Evolutionary conservation across 164 flowering plant genomes (phyloP).

Genomic region (Macadamia integrifolia): DNA sequence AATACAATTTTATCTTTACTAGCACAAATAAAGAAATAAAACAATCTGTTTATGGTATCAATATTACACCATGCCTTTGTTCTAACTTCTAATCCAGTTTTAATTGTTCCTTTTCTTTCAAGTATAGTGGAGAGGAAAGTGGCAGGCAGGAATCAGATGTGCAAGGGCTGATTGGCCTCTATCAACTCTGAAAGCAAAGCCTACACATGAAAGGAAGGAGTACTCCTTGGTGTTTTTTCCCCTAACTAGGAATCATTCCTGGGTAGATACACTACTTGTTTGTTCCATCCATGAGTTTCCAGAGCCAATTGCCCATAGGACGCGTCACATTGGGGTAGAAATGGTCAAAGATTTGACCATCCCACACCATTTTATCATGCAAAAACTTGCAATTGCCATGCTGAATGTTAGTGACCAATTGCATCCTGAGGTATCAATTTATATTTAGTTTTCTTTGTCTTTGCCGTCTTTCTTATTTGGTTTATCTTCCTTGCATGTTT

Average conservation of each 20-base stretch:
- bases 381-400: conserved; percentile 71
- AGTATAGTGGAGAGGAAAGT: conserved; percentile 88
- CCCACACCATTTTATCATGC: conserved; percentile 77
- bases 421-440: conserved; percentile 56
- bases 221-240: conserved; percentile 83
- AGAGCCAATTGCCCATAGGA: conserved; percentile 66
- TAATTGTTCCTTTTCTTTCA: conserved; percentile 18
- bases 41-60: background rate
- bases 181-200: conserved; percentile 71
- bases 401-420: conserved; percentile 68
- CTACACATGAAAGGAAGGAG: conserved; percentile 76
- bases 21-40: too few species aligned
- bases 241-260: conserved; percentile 67
- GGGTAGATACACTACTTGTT: conserved; percentile 81
- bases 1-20: too few species aligned
- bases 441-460: background rate
- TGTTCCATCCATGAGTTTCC: conserved; percentile 71
- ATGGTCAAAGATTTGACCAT: conserved; percentile 74
- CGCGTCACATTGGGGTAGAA: conserved; percentile 59
- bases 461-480: conserved; percentile 1
- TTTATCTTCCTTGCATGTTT: background rate
- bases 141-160: conserved; percentile 94
- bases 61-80: background rate
- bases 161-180: conserved; percentile 86
- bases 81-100: background rate